Conservation (phyloP, 805 yeast species). For the Starmerella powellii region DNA sequence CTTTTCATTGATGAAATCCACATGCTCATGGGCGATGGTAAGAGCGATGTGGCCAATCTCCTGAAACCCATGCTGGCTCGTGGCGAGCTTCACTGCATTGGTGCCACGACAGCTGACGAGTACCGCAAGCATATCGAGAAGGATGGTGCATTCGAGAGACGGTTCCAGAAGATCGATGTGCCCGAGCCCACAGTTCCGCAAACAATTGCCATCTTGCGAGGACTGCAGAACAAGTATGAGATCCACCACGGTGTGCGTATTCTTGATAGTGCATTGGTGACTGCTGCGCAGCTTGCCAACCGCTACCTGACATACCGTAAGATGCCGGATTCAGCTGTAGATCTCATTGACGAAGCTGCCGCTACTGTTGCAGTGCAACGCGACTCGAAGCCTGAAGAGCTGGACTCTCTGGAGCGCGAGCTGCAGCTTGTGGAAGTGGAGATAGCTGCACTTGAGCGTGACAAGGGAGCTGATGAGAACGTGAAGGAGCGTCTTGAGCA, state of each 20-base stretch:
- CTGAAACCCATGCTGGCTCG: constrained; percentile 95
- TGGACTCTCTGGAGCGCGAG: constrained; percentile 87
- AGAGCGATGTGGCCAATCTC: constrained; percentile 90
- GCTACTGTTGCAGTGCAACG: constrained; percentile 97
- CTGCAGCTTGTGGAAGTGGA: constrained; percentile 86
- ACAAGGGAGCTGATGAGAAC: constrained; percentile 66
- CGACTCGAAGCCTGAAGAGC: constrained; percentile 94
- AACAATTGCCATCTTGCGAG: constrained; percentile 92
- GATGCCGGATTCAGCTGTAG: constrained; percentile 94
- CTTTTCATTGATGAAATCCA: constrained; percentile 95
- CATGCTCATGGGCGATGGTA: constrained; percentile 99
- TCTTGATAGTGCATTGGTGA: constrained; percentile 81
- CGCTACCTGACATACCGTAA: constrained; percentile 90
- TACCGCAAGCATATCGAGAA: constrained; percentile 85
- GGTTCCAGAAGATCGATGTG: constrained; percentile 95
- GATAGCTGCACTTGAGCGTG: constrained; percentile 93
- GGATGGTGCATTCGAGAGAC: constrained; percentile 97
- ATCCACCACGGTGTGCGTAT: constrained; percentile 96
- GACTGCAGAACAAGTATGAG: constrained; percentile 88
- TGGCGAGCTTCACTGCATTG: constrained; percentile 92
- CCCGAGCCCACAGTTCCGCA: constrained; percentile 86
- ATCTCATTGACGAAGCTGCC: constrained; percentile 88
- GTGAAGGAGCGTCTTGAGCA: constrained; percentile 75
- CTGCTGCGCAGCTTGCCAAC: constrained; percentile 90
- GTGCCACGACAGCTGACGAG: constrained; percentile 94